phyloP scores from a whole-genome alignment of 768 basidiomycete species.

The Rhodotorula paludigena region DNA sequence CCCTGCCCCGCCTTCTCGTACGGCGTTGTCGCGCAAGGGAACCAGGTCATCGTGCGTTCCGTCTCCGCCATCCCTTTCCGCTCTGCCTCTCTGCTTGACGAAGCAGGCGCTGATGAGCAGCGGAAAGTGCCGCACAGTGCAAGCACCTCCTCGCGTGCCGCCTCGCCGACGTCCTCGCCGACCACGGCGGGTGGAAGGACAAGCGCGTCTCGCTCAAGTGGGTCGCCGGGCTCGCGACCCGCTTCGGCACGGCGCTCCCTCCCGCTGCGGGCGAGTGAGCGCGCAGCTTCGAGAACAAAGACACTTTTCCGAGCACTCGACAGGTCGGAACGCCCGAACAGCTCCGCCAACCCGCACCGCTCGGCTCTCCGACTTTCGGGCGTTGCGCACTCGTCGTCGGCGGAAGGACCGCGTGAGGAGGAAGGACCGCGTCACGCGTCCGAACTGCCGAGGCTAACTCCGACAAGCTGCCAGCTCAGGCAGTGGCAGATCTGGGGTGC shows the following conservation, averaged over 20 bases:
- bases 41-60: constrained; percentile 14
- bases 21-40: not conserved
- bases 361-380: no score
- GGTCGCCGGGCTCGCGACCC: constrained; percentile 12
- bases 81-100: not conserved
- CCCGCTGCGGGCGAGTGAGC: not conserved
- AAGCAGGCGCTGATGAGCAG: not conserved
- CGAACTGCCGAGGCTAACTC: no score
- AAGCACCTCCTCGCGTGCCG: constrained; percentile 32
- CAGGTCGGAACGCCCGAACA: no score
- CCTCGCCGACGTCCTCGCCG: constrained; percentile 13
- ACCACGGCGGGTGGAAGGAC: constrained; percentile 7
- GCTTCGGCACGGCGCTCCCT: constrained; percentile 17
- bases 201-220: constrained; percentile 12
- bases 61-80: not conserved
- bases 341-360: no score
- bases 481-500: no score
- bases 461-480: no score
- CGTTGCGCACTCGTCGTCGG: no score
- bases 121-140: not conserved
- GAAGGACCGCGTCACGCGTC: no score
- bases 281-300: no score
- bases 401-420: no score
- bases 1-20: constrained; percentile 25
- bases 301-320: no score